Percentiles rank a stretch among this genome's conserved stretches.
These are phyloP conservation scores for Chrysoporthe puriensis DNA, from an alignment of 2,329 filamentous ascomycete genomes.

Conservation along the genomic window DNA sequence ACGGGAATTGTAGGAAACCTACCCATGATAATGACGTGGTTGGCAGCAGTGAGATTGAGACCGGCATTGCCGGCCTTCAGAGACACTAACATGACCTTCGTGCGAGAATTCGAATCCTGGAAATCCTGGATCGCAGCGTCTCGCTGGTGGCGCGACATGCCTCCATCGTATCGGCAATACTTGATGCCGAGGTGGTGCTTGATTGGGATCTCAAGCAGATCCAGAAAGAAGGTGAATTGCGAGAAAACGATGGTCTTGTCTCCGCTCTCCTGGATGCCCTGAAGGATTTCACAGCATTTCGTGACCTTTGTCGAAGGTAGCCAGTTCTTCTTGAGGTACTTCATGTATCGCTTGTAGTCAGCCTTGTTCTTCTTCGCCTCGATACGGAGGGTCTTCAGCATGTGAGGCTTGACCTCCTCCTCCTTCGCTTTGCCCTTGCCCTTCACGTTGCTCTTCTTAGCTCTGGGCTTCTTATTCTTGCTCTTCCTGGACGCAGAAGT, in stretches of 20 bases:
- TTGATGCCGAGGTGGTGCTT: conserved; percentile 53
- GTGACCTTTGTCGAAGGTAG: conserved; percentile 76
- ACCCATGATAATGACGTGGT: conserved; percentile 78
- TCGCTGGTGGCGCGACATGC: conserved; percentile 69
- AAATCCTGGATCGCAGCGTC: conserved; percentile 71
- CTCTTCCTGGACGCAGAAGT: conserved; percentile 33
- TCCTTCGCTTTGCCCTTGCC: conserved; percentile 50
- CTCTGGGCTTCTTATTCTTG: conserved; percentile 33
- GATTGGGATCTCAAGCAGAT: conserved; percentile 76
- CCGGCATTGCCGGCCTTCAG: conserved; percentile 84
- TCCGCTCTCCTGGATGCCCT: conserved; percentile 49
- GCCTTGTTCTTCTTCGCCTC: conserved; percentile 66
- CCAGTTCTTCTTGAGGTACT: conserved; percentile 70
- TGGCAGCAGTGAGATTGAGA: conserved; percentile 81
- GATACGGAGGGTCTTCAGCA: conserved; percentile 59
- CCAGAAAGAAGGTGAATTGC: conserved; percentile 79
- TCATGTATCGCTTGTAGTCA: conserved; percentile 71
- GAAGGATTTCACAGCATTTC: conserved; percentile 68
- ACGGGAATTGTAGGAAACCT: not conserved
- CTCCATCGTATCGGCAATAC: conserved; percentile 76
- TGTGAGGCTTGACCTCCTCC: conserved; percentile 43
- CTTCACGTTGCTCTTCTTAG: conserved; percentile 44
- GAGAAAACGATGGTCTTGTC: conserved; percentile 85
- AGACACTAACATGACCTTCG: conserved; percentile 75
- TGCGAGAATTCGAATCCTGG: conserved; percentile 53